Evolutionary conservation across 306 rosid genomes (phyloP).

Genomic region (Lotus japonicus): DNA sequence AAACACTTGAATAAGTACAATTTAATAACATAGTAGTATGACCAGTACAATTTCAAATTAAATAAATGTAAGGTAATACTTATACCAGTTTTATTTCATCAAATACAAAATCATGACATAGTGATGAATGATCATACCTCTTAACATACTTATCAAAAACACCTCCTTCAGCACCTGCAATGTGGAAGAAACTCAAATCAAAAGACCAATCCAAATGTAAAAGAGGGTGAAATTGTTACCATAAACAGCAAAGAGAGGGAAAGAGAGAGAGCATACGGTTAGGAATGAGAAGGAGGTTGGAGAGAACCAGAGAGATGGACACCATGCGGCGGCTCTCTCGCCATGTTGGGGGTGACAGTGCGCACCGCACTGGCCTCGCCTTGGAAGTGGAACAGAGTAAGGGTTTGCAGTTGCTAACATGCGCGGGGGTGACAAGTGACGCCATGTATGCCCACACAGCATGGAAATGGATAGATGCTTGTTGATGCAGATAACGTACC

Average conservation of each 20-base stretch:
- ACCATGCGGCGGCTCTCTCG: constrained; percentile 61
- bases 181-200: neutral
- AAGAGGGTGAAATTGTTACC: neutral
- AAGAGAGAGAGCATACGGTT: constrained; percentile 27
- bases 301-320: constrained; percentile 56
- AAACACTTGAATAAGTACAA: neutral
- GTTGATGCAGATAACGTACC: neutral
- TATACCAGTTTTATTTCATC: neutral
- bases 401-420: constrained; percentile 33
- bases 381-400: neutral
- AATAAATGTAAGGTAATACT: neutral
- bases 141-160: constrained; percentile 65
- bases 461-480: neutral
- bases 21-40: too few species aligned
- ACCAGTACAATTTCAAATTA: neutral
- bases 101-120: neutral
- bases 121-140: constrained; percentile 28
- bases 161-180: constrained; percentile 61
- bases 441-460: constrained; percentile 42
- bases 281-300: constrained; percentile 48
- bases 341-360: constrained; percentile 43
- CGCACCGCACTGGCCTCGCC: constrained; percentile 38
- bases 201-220: neutral
- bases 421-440: constrained; percentile 30
- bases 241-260: too few species aligned